phyloP scores from a whole-genome alignment of 805 yeast genomes.

The Candida cerambycidarum region DNA sequence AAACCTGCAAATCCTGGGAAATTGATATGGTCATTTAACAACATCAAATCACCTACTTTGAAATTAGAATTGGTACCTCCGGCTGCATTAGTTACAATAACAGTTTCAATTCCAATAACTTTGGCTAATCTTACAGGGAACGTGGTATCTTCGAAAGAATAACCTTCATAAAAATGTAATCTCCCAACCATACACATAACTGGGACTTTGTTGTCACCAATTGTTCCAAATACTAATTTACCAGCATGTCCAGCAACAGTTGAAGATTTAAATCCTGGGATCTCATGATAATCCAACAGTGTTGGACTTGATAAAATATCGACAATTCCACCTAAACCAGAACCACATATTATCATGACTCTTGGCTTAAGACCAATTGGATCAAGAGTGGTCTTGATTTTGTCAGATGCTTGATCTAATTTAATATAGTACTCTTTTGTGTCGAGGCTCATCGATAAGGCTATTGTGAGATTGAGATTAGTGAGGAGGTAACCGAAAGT shows the following conservation, averaged over 20 bases:
- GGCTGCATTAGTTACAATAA: slow-evolving; percentile 94
- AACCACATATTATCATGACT: slow-evolving; percentile 85
- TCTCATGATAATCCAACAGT: slow-evolving; percentile 59
- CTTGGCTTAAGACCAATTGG: slow-evolving; percentile 43
- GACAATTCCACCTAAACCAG: slow-evolving; percentile 89
- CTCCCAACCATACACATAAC: slow-evolving; percentile 94
- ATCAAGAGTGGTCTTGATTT: neutral
- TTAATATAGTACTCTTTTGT: slow-evolving; percentile 9
- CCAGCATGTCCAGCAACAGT: slow-evolving; percentile 94
- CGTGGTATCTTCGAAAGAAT: slow-evolving; percentile 75
- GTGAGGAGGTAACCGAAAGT: no score
- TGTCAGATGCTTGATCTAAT: slow-evolving; percentile 11
- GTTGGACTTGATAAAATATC: slow-evolving; percentile 46
- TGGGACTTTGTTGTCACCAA: slow-evolving; percentile 68
- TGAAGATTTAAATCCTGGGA: slow-evolving; percentile 79
- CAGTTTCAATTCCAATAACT: slow-evolving; percentile 54
- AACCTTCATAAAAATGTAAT: slow-evolving; percentile 90
- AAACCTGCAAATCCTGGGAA: slow-evolving; percentile 87
- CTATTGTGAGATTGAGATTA: neutral
- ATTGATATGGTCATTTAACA: slow-evolving; percentile 85
- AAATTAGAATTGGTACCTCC: slow-evolving; percentile 76
- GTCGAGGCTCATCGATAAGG: slow-evolving; percentile 12
- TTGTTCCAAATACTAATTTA: slow-evolving; percentile 70
- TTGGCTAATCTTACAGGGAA: slow-evolving; percentile 82
- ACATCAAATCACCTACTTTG: slow-evolving; percentile 87